Evolutionary conservation across 2,329 filamentous ascomycete genomes (phyloP).

Genomic region (Ceratocystis papillata): DNA sequence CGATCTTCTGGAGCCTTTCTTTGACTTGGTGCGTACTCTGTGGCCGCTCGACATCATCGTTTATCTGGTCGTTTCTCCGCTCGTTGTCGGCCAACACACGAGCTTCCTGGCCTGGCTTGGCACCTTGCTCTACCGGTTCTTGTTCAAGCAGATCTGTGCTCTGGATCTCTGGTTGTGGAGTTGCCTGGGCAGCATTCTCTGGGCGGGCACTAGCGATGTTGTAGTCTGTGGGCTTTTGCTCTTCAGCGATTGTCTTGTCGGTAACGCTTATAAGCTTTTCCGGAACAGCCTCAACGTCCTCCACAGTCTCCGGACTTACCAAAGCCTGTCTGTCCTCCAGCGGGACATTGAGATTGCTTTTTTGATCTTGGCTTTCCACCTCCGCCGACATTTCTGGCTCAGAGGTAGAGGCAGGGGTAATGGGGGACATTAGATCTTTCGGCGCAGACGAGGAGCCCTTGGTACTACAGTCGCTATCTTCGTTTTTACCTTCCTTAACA

Average conservation of each 20-base stretch:
- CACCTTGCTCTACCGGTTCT: background rate
- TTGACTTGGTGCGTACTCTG: constrained; percentile 15
- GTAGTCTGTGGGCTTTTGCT: constrained; percentile 10
- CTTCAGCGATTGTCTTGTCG: background rate
- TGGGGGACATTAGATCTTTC: constrained; percentile 7
- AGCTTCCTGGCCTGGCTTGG: constrained; percentile 2
- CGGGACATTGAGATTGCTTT: background rate
- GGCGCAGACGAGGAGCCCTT: background rate
- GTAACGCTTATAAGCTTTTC: background rate
- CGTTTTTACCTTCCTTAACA: background rate
- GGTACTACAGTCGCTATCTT: constrained; percentile 1
- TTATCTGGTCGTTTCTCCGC: constrained; percentile 13
- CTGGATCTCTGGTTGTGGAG: background rate
- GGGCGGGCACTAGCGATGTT: background rate
- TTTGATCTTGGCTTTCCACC: background rate
- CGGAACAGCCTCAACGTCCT: background rate
- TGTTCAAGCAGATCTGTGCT: background rate
- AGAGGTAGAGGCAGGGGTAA: constrained; percentile 12
- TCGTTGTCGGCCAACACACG: constrained; percentile 10
- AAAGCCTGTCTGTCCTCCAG: background rate
- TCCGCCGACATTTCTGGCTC: background rate
- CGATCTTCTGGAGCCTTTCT: constrained; percentile 22
- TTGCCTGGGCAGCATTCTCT: background rate
- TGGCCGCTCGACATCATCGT: constrained; percentile 18
- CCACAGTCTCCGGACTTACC: background rate